Evolutionary conservation across 352 stramenopile species (phyloP).

Genomic region (Pythium guiyangense): DNA sequence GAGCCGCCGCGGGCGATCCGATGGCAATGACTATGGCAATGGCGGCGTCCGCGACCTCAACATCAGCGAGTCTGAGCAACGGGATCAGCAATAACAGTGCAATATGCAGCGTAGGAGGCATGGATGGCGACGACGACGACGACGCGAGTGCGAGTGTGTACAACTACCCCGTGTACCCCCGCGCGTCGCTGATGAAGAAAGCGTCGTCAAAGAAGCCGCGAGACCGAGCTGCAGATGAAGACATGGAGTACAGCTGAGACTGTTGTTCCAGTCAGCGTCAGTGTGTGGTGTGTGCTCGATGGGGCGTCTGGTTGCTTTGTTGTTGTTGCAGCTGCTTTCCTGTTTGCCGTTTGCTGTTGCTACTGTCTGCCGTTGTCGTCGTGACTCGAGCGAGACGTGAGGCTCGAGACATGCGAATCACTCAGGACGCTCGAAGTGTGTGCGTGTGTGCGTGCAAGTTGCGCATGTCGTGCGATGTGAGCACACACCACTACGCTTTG

Average conservation of each 20-base stretch:
- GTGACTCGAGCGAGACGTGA: too few relatives aligned
- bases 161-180: conserved; percentile 55
- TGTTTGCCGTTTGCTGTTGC: too few relatives aligned
- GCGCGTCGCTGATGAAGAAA: conserved; percentile 30
- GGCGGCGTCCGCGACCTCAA: background rate
- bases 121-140: conserved; percentile 21
- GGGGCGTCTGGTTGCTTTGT: background rate
- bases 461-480: too few relatives aligned
- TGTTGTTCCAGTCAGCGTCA: too few relatives aligned
- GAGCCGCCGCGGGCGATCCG: conserved; percentile 17
- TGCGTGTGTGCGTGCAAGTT: too few relatives aligned
- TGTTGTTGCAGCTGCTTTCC: too few relatives aligned
- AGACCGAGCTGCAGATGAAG: conserved; percentile 34
- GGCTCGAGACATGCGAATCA: background rate
- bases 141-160: conserved; percentile 29
- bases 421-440: too few relatives aligned
- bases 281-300: too few relatives aligned
- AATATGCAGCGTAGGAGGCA: background rate
- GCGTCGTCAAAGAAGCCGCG: conserved; percentile 44
- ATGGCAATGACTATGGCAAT: conserved; percentile 6
- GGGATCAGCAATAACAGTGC: background rate
- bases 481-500: too few relatives aligned
- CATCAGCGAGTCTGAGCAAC: background rate
- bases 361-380: too few relatives aligned
- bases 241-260: conserved; percentile 51